Conservation (phyloP, 805 yeast species). For the Starmerella floricola region DNA sequence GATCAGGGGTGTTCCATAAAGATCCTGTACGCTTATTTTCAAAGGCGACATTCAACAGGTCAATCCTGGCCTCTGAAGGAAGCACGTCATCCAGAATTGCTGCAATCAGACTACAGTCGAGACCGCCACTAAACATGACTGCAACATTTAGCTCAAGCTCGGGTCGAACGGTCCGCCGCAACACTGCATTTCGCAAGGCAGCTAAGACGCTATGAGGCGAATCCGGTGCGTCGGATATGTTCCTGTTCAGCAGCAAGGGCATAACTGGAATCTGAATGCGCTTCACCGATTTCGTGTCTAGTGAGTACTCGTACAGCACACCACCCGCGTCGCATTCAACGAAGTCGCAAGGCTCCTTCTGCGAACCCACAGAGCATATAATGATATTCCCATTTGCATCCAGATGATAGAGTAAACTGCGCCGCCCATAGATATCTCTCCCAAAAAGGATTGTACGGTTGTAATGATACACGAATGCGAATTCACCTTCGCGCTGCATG, state of each 20-base stretch:
- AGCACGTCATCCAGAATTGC: conserved; percentile 27
- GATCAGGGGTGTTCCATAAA: conserved; percentile 64
- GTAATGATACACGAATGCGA: conserved; percentile 48
- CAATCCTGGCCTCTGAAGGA: conserved; percentile 34
- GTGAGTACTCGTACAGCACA: conserved; percentile 9
- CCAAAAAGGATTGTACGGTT: conserved; percentile 50
- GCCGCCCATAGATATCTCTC: conserved; percentile 68
- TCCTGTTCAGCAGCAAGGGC: neutral
- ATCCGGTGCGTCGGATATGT: neutral
- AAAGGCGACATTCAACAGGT: conserved; percentile 84
- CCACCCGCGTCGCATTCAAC: conserved; percentile 23
- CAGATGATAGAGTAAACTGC: conserved; percentile 49
- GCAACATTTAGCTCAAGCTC: conserved; percentile 32
- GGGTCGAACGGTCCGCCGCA: conserved; percentile 11
- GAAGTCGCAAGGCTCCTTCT: conserved; percentile 4
- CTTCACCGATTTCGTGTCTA: neutral
- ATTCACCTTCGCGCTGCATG: conserved; percentile 54
- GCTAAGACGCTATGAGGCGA: neutral
- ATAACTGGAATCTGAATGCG: neutral
- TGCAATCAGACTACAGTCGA: conserved; percentile 80
- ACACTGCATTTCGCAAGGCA: conserved; percentile 15
- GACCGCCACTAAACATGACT: conserved; percentile 82
- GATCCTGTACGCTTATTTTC: conserved; percentile 68
- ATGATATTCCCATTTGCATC: conserved; percentile 18
- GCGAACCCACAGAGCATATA: conserved; percentile 13